Conservation (phyloP, 257 asterid genomes). For the Prunella vulgaris region DNA sequence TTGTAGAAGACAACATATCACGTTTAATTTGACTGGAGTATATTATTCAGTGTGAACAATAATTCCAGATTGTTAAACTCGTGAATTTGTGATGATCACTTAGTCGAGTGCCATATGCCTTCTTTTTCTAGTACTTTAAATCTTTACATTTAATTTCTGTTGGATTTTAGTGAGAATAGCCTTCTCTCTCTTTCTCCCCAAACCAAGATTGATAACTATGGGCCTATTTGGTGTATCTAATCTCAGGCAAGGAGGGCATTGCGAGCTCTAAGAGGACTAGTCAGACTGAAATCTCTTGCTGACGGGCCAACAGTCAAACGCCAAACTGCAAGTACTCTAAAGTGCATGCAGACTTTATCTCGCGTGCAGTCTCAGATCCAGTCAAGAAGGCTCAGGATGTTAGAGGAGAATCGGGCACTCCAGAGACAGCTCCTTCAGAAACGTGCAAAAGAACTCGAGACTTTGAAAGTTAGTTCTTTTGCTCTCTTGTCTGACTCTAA, state of each 20-base stretch:
- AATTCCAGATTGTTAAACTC: not conserved
- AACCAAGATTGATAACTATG: not conserved
- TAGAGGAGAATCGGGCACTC: slow-evolving; percentile 85
- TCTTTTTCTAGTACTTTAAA: not conserved
- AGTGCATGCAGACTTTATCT: slow-evolving; percentile 78
- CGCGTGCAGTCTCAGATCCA: slow-evolving; percentile 92
- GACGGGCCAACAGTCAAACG: slow-evolving; percentile 81
- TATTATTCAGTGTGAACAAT: not conserved
- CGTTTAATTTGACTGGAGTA: not conserved
- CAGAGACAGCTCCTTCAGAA: slow-evolving; percentile 87
- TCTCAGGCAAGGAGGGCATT: slow-evolving; percentile 89
- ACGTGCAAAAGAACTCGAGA: slow-evolving; percentile 81
- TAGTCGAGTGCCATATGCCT: not conserved
- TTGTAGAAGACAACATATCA: not conserved
- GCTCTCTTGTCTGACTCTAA: too few relatives aligned
- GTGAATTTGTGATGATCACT: not conserved
- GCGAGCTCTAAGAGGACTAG: slow-evolving; percentile 87
- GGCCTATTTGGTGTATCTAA: not conserved
- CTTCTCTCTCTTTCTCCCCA: not conserved
- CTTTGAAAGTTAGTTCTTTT: slow-evolving; percentile 55
- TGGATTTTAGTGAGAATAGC: not conserved
- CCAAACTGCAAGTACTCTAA: slow-evolving; percentile 79
- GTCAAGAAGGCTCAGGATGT: slow-evolving; percentile 72
- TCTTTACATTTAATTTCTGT: not conserved
- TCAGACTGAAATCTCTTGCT: slow-evolving; percentile 75